A percentile compares a stretch with the other conserved stretches of the same genome.
These are phyloP conservation scores for Umbelopsis sp. DNA, from an alignment of 371 early-diverging fungal species.

Conservation along the genomic window DNA sequence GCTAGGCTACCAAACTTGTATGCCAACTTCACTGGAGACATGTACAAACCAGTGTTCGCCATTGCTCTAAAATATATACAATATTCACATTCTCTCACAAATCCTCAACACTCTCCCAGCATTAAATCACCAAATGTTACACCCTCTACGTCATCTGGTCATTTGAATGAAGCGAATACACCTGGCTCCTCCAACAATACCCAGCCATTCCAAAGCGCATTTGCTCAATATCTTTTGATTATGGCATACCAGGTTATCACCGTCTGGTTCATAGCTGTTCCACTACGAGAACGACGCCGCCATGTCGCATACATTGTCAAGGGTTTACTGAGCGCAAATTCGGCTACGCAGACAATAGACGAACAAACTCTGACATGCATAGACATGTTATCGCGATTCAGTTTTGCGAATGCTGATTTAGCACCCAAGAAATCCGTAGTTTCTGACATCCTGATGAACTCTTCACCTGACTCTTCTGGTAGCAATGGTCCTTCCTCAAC, in stretches of 20 bases:
- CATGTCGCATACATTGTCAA: conserved; percentile 85
- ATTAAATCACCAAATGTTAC: conserved; percentile 22
- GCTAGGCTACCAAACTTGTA: conserved; percentile 83
- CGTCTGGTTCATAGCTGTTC: conserved; percentile 84
- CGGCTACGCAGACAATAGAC: conserved; percentile 54
- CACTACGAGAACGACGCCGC: conserved; percentile 72
- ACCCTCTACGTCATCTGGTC: conserved; percentile 11
- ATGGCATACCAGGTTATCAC: conserved; percentile 92
- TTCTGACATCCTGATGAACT: conserved; percentile 40
- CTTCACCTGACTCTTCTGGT: not conserved
- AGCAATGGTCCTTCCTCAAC: conserved; percentile 24
- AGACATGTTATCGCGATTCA: conserved; percentile 90
- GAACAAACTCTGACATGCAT: conserved; percentile 88
- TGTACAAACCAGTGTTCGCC: conserved; percentile 89
- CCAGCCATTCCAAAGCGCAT: conserved; percentile 38
- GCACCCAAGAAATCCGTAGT: conserved; percentile 56
- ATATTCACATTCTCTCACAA: conserved; percentile 58
- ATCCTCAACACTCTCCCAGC: conserved; percentile 27
- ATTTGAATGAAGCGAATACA: conserved; percentile 22
- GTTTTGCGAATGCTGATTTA: conserved; percentile 75
- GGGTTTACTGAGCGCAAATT: conserved; percentile 64
- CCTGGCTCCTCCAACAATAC: conserved; percentile 8
- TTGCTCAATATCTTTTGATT: conserved; percentile 80
- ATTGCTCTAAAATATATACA: conserved; percentile 91
- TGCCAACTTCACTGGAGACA: conserved; percentile 81